Evolutionary conservation across 75 land plant species (phyloP).

Genomic region (Azolla pinnata): DNA sequence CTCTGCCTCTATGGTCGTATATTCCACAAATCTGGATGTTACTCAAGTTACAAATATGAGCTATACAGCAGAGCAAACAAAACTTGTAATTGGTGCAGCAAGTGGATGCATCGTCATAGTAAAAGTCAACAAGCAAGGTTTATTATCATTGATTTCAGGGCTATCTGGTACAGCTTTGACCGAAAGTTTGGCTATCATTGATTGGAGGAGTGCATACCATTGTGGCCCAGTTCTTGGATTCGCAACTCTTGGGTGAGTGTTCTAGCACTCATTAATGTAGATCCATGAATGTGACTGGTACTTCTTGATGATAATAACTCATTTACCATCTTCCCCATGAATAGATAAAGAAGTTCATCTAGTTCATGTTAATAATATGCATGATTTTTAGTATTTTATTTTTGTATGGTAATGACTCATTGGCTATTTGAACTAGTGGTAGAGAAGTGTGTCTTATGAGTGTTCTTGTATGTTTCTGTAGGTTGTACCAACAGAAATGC

Average conservation of each 20-base stretch:
- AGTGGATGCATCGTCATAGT: conserved; percentile 12
- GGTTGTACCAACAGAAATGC: no score
- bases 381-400: no score
- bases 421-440: no score
- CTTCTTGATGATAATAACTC: no score
- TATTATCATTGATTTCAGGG: conserved; percentile 6
- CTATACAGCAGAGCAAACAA: conserved; percentile 11
- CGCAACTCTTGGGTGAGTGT: conserved; percentile 9
- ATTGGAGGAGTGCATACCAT: conserved; percentile 21
- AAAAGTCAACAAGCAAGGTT: neutral
- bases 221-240: conserved; percentile 16
- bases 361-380: no score
- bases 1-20: neutral
- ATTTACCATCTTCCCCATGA: no score
- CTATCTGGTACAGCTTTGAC: neutral
- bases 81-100: conserved; percentile 19
- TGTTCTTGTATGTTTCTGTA: no score
- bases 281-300: neutral
- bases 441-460: no score
- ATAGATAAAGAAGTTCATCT: no score
- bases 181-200: conserved; percentile 5
- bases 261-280: neutral
- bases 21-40: conserved; percentile 7
- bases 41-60: conserved; percentile 1
- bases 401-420: no score